Base-by-base conservation (phyloP, 2,329 filamentous ascomycete genomes). In the Hypomyces perniciosus region DNA sequence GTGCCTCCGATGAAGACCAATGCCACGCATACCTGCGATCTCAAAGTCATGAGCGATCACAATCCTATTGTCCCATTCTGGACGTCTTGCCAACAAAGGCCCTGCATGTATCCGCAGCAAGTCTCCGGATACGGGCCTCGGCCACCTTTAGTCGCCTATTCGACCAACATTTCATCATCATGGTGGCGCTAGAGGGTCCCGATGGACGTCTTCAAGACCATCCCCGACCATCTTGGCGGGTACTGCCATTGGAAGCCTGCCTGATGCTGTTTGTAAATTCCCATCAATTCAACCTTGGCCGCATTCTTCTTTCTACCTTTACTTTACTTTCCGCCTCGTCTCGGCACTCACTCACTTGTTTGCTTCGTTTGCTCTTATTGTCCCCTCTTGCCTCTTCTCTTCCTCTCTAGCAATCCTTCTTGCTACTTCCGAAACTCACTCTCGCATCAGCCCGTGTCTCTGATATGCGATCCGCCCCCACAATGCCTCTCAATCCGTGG, bases 401-500 rank as follows among this genome's bases (percentile, higher is more conserved):
- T n/a, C 35, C 35, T 12, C 35, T 12, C 10, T 38, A 5, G 35
- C 35, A 38, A 20, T n/a, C 35, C 35, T 38, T 38, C 20, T 20
- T 20, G 20, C 20, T 20, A 20, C 20, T 20, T 20, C 20, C 20
- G 20, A 20, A 20, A 20, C 20, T 3, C 20, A 3, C 20, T 20
- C 20, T 3, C 20, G 20, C 40, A n/a, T 30, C 40, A 26, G 20
- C 27, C 40, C 3, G 40, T 9, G 13, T 43, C 40, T 4, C 8
- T 20, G 41, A 33, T 45, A 54, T 56, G 52, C 44, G 45, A n/a
- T 58, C 56, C n/a, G 41, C 39, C 33, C 46, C 48, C 33, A 49
- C 55, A 4, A 48, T 56, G 9, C 56, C 51, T 26, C 62, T 69
- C 60, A 69, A 69, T 46, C 54, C 65, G 0, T 69, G 68, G 68